Evolutionary conservation across 371 early-diverging fungal species (phyloP).

Genomic region (Fennellomyces sp.): DNA sequence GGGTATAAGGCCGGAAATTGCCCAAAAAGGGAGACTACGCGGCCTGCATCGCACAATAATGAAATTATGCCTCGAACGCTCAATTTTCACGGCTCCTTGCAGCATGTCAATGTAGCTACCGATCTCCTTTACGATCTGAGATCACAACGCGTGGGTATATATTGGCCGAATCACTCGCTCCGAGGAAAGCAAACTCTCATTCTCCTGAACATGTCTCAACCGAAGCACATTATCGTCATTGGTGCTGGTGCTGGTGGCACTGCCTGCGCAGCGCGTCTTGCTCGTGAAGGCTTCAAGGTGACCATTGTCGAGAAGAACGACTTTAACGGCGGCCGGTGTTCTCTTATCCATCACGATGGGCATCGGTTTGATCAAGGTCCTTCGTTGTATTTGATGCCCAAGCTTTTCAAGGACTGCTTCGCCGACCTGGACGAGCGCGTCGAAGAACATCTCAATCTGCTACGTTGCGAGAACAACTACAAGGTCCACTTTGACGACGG

Average conservation of each 20-base stretch:
- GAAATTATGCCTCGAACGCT: too few species aligned
- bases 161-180: not conserved
- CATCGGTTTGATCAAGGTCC: conserved; percentile 70
- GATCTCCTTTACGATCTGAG: too few species aligned
- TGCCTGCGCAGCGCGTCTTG: conserved; percentile 61
- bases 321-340: conserved; percentile 62
- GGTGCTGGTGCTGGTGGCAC: conserved; percentile 67
- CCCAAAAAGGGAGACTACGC: not conserved
- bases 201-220: not conserved
- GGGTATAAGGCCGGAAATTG: not conserved
- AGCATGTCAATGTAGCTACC: too few species aligned
- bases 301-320: conserved; percentile 66
- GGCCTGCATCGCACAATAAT: too few species aligned
- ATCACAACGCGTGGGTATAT: too few species aligned
- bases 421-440: conserved; percentile 59
- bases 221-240: conserved; percentile 50
- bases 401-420: conserved; percentile 58
- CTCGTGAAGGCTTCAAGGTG: conserved; percentile 56
- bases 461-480: conserved; percentile 66
- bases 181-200: not conserved
- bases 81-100: too few species aligned
- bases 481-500: conserved; percentile 62
- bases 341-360: conserved; percentile 52
- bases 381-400: conserved; percentile 65
- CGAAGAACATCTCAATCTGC: conserved; percentile 51